Evolutionary conservation across 1,284 basidiomycete genomes (phyloP), one percentile per base, ranked within the genome.

Genomic region (Trichosporon asahii): DNA sequence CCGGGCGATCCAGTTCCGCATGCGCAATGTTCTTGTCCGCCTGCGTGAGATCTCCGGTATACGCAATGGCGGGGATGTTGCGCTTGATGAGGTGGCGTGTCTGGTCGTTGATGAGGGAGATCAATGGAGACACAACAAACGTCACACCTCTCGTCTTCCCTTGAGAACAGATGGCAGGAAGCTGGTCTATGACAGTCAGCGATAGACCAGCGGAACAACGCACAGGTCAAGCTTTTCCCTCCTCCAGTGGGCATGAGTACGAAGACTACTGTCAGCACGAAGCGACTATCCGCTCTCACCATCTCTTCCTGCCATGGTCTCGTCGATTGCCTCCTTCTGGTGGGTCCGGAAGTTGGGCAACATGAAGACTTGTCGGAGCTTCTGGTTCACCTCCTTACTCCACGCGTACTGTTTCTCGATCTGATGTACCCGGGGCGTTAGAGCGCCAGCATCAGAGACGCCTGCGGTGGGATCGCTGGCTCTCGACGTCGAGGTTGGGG

Each of bases 181-280:
- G 88, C 81, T 91, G 89, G 76, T 89, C 82, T 83, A 69, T 18
- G 9, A 65, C 1, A 2, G 61, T 68, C 53, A 68, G 65, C 18
- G 1, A 18, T 11, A 3, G 23, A n/a, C 25, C 7, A 11, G 7
- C 11, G 35, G 4, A 23, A 1, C 8, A 74, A 80, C 86, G 85
- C 73, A 79, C 84, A 95, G 74, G 91, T 94, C 55, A 95, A 84
- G 76, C 90, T 91, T 84, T 98, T 98, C 0, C 95, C 96, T 6
- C 95, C 96, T 31, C 96, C 96, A 0, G 96, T 99, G 0, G 97
- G 96, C 90, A 98, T 96, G 6, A 99, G 87, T 21, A 98, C 93
- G 75, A 98, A 95, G 14, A 95, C 93, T 82, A n/a, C 5, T 6
- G 69, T 67, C 44, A 70, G 70, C 37, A 3, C 3, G 5, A 18